A percentile compares a stretch with the other conserved stretches of the same genome.
These are phyloP conservation scores for Trichaptum fuscoviolaceum DNA, from an alignment of 768 basidiomycete genomes.

Conservation along the genomic window DNA sequence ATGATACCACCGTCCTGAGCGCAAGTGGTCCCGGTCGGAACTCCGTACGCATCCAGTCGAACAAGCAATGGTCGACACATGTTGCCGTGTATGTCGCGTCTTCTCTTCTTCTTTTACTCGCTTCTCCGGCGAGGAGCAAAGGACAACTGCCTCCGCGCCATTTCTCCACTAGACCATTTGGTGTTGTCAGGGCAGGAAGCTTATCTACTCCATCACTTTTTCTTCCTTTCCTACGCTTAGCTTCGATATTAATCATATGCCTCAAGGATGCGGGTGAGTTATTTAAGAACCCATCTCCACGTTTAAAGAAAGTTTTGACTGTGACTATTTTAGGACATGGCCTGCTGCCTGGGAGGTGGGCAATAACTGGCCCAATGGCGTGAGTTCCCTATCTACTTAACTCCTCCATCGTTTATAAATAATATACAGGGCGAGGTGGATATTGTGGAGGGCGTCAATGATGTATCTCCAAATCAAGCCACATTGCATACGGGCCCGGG, in stretches of 20 bases:
- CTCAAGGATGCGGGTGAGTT: constrained; percentile 50
- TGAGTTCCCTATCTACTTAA: constrained; percentile 12
- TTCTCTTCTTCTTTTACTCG: constrained; percentile 10
- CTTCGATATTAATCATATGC: constrained; percentile 54
- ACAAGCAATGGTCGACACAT: constrained; percentile 45
- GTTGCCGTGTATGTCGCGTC: constrained; percentile 44
- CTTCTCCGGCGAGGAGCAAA: background rate
- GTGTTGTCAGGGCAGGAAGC: background rate
- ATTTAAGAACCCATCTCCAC: constrained; percentile 2
- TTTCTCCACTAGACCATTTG: background rate
- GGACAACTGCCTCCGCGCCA: background rate
- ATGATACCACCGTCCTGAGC: constrained; percentile 41
- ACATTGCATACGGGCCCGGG: constrained; percentile 54
- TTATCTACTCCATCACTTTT: constrained; percentile 4
- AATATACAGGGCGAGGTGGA: constrained; percentile 42
- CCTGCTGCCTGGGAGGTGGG: constrained; percentile 56
- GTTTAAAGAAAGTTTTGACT: constrained; percentile 6
- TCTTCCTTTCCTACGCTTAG: constrained; percentile 18
- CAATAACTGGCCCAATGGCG: constrained; percentile 44
- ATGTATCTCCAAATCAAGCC: constrained; percentile 43
- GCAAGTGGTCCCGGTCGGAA: constrained; percentile 50
- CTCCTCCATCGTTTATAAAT: background rate
- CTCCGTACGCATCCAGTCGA: constrained; percentile 51
- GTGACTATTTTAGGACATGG: constrained; percentile 31
- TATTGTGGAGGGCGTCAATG: constrained; percentile 54